Evolutionary conservation across 345 rosid genomes (phyloP), one percentile per base, ranked within the genome.

Genomic region (Eucalyptus albens): DNA sequence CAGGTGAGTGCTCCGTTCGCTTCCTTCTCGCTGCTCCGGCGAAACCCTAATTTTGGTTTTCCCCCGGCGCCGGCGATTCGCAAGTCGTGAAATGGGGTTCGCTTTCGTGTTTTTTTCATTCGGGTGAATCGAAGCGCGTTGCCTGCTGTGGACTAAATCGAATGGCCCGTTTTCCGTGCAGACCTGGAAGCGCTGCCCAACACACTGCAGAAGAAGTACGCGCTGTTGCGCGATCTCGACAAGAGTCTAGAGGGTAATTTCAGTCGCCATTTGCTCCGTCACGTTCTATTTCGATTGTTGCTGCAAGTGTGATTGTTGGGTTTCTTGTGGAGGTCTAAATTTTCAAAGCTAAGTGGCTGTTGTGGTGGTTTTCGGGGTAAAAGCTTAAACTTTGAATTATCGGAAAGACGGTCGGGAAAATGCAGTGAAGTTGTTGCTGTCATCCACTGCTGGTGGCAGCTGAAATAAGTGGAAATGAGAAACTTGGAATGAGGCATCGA

Each of bases 201-300:
- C 93, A 96, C 94, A 83, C 93, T 98, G 86, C 99, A 97, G 91
- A 98, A 96, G 94, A 98, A 97, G 90, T 98, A 96, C 89, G 91
- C 97, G 9, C 92, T 98, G 91, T 89, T 98, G 60, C 97, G 95
- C 82, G 98, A 97, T 90, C 97, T 98, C 45, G 99, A 98, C 89
- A 94, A 93, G 90, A 98, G 99, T 89, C 94, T 98, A 92, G 98
- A 96, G 93, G 99, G 99, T 97, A 94, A 15, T 21, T 56, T 50
- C 15, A 29, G 21, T 89, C 16, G n/a, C 13, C 42, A 15, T 89
- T 60, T n/a, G 15, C 55, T 80, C 42, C 8, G 86, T 88, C 37
- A 31, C 33, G 24, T n/a, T 77, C 15, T 47, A 31, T 86, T 89
- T n/a, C 12, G 31, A 50, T 90, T 44, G 55, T 83, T 19, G 55